A percentile compares a stretch with the other conserved stretches of the same genome.
Evolutionary conservation across 768 basidiomycete genomes (phyloP).

Genomic region (Lentinula sp.): DNA sequence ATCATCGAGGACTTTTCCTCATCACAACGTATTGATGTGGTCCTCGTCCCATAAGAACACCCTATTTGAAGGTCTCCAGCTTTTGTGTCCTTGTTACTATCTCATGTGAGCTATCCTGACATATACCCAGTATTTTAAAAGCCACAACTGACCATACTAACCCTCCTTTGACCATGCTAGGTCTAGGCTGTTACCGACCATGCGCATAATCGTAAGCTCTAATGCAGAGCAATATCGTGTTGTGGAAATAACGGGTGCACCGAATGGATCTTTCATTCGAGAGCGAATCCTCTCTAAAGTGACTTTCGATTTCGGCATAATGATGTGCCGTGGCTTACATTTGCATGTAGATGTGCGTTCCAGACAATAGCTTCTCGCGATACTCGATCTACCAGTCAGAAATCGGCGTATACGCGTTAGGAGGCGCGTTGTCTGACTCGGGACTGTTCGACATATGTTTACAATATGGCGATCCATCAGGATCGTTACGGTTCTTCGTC

Average conservation of each 20-base stretch:
- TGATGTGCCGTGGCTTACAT: neutral
- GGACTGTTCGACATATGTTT: slow-evolving; percentile 35
- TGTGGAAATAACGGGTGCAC: slow-evolving; percentile 42
- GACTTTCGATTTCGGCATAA: neutral
- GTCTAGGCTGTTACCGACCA: slow-evolving; percentile 16
- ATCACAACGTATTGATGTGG: slow-evolving; percentile 2
- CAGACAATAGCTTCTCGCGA: slow-evolving; percentile 30
- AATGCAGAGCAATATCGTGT: slow-evolving; percentile 45
- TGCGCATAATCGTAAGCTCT: slow-evolving; percentile 42
- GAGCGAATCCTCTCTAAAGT: slow-evolving; percentile 42
- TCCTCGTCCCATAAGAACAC: neutral
- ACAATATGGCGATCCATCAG: slow-evolving; percentile 39
- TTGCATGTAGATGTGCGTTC: slow-evolving; percentile 32
- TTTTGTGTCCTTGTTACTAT: neutral
- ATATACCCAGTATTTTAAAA: neutral
- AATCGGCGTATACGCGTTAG: slow-evolving; percentile 38
- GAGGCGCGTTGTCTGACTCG: slow-evolving; percentile 32
- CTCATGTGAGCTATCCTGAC: neutral
- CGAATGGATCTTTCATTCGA: slow-evolving; percentile 37
- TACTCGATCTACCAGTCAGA: slow-evolving; percentile 44
- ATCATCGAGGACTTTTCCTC: slow-evolving; percentile 4
- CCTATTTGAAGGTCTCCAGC: neutral
- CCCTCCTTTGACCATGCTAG: neutral
- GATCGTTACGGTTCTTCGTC: slow-evolving; percentile 46
- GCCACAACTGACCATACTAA: neutral